Percentiles rank a stretch among this genome's conserved stretches.
Conservation (phyloP, 495 filamentous ascomycete species). For the Cudoniella acicularis region DNA sequence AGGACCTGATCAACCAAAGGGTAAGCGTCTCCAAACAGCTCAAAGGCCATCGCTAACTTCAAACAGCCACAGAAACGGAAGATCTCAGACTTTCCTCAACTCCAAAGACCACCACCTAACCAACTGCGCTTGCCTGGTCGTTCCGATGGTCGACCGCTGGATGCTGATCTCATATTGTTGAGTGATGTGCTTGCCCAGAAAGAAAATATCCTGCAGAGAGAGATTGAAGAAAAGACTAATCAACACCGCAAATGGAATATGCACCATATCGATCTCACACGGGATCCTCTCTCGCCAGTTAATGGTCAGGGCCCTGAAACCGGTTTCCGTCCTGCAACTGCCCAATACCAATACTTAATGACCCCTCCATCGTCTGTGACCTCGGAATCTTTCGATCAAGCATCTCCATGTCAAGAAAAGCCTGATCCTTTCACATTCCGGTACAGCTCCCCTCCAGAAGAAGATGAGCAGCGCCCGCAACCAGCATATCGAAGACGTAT, state of each 20-base stretch:
- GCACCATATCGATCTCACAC: slow-evolving; percentile 78
- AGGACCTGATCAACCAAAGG: slow-evolving; percentile 92
- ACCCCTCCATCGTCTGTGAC: slow-evolving; percentile 81
- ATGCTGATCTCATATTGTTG: slow-evolving; percentile 73
- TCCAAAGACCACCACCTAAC: slow-evolving; percentile 51
- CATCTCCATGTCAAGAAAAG: slow-evolving; percentile 22
- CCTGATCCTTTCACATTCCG: slow-evolving; percentile 23
- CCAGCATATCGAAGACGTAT: slow-evolving; percentile 65
- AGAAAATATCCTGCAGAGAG: slow-evolving; percentile 69
- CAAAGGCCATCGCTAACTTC: slow-evolving; percentile 23
- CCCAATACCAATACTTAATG: slow-evolving; percentile 77
- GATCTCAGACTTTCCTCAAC: slow-evolving; percentile 45
- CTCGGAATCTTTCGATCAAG: slow-evolving; percentile 47
- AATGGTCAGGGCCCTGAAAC: slow-evolving; percentile 50
- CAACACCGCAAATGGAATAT: slow-evolving; percentile 86
- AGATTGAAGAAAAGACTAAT: slow-evolving; percentile 74
- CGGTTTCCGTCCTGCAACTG: slow-evolving; percentile 73
- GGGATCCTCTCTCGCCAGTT: slow-evolving; percentile 72
- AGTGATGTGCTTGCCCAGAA: slow-evolving; percentile 76
- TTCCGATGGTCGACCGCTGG: slow-evolving; percentile 62
- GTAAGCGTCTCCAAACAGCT: slow-evolving; percentile 42
- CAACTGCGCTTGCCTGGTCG: slow-evolving; percentile 67
- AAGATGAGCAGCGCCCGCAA: slow-evolving; percentile 29
- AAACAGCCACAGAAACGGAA: slow-evolving; percentile 66
- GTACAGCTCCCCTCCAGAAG: slow-evolving; percentile 20